A percentile compares a stretch with the other conserved stretches of the same genome.
phyloP scores from a whole-genome alignment of 1,284 basidiomycete genomes.

The Melampsora americana region DNA sequence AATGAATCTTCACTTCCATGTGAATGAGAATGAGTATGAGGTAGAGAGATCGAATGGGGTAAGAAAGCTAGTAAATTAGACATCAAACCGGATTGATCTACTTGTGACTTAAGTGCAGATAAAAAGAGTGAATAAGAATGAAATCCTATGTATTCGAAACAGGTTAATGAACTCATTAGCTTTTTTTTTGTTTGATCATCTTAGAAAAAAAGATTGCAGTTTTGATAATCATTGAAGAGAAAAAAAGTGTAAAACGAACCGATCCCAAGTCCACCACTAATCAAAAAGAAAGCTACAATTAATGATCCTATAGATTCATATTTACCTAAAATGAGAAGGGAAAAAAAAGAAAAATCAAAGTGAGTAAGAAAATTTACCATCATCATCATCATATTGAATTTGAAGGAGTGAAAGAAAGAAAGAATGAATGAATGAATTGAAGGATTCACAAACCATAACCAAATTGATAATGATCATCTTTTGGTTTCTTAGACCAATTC shows the following conservation, averaged over 20 bases:
- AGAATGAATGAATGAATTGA: no score
- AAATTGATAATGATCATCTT: slow-evolving; percentile 74
- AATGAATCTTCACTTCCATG: background rate
- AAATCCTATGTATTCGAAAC: no score
- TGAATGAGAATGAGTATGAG: slow-evolving; percentile 48
- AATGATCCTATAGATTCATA: slow-evolving; percentile 90
- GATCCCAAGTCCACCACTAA: slow-evolving; percentile 81
- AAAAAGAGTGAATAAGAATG: slow-evolving; percentile 82
- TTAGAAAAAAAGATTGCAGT: background rate
- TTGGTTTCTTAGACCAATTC: slow-evolving; percentile 75
- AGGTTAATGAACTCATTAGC: no score
- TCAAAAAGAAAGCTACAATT: slow-evolving; percentile 73
- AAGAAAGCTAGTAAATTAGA: slow-evolving; percentile 58
- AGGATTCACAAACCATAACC: slow-evolving; percentile 59
- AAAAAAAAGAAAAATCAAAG: background rate
- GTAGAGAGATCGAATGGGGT: slow-evolving; percentile 58
- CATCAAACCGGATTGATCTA: slow-evolving; percentile 57
- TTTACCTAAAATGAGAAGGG: no score
- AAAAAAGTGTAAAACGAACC: slow-evolving; percentile 54
- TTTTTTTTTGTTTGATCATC: no score
- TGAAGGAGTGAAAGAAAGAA: no score
- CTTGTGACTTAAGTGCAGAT: slow-evolving; percentile 55
- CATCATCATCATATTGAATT: no score
- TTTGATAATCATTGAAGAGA: no score
- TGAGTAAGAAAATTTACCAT: background rate